Evolutionary conservation across 1,284 basidiomycete genomes (phyloP).

Genomic region (Ganoderma leucocontextum): DNA sequence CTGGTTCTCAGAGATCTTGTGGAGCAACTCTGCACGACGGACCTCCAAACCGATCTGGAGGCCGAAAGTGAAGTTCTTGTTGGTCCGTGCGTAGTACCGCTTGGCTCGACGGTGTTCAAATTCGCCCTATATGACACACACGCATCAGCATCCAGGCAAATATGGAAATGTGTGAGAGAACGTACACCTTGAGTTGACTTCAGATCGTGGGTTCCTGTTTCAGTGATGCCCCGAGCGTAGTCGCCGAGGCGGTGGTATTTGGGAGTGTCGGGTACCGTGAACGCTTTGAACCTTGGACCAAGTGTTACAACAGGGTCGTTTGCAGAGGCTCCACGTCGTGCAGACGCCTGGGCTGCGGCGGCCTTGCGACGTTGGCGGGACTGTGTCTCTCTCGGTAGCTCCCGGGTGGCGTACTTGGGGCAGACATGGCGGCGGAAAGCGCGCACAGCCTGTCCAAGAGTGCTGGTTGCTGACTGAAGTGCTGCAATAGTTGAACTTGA

Average conservation of each 20-base stretch:
- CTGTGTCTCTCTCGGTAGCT: slow-evolving; percentile 39
- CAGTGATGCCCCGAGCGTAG: slow-evolving; percentile 39
- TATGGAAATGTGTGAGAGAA: too few species aligned
- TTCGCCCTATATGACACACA: too few species aligned
- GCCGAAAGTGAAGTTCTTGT: too few species aligned
- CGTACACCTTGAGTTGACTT: slow-evolving; percentile 22
- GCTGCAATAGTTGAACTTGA: slow-evolving; percentile 34
- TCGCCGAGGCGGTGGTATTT: slow-evolving; percentile 45
- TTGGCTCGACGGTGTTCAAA: too few species aligned
- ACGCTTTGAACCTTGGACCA: not conserved
- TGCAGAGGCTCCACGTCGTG: too few species aligned
- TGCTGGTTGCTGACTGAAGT: slow-evolving; percentile 29
- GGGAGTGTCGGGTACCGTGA: slow-evolving; percentile 40
- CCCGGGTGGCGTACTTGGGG: slow-evolving; percentile 31
- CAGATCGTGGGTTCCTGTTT: slow-evolving; percentile 45
- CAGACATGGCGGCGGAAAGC: slow-evolving; percentile 35
- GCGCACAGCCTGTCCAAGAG: slow-evolving; percentile 33
- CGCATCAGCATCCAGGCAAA: too few species aligned
- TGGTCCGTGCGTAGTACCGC: too few species aligned
- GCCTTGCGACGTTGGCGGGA: slow-evolving; percentile 18
- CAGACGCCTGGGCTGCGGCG: too few species aligned
- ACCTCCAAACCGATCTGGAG: too few species aligned
- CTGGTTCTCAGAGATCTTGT: too few species aligned
- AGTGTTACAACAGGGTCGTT: not conserved
- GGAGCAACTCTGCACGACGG: too few species aligned